Evolutionary conservation across 176 grass and related monocot species (phyloP), one percentile per base, ranked within the genome.

Genomic region (Cenchrus americanus): DNA sequence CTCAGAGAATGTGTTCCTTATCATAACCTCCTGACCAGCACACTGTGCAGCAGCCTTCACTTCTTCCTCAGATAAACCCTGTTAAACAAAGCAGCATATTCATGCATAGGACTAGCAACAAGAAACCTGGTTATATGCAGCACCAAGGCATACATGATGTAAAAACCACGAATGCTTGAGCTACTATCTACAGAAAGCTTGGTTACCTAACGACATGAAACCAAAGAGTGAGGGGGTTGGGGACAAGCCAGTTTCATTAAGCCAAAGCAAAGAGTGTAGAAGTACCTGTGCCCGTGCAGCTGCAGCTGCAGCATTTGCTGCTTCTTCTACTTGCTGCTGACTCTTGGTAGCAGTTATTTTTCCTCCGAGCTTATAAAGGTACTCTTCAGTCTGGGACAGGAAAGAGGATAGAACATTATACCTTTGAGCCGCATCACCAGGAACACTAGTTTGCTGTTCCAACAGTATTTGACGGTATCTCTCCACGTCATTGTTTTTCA

Each of bases 401-500:
- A 99, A 96, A 73, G 97, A 99, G 89, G 97, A 99, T 60, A 99
- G 91, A 63, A 99, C 97, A 88, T 79, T 77, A 71, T 99, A 99
- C 83, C 97, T 89, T 86, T 96, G 91, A 83, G 97, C 89, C 61
- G 97, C 91, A 76, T 94, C 97, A 72, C 97, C 97, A 54, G 91
- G 89, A 79, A 99, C 88, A 85, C 80, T 99, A 30, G 91, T 94
- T 69, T 99, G 97, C 43, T 99, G 97, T 77, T 99, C 97, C 74
- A 99, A 69, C 60, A 99, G 76, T 79, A 99, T 99, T 81, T 99
- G 91, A 34, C 93, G 93, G 42, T 99, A 99, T 88, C 97, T 96
- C 82, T 99, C 97, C 14, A 96, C 91, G 8, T 99, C 97, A 83
- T 99, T 99, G 82, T 99, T 99, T 83, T 99, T 99, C 32, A 99